Base-by-base conservation (phyloP, 2,329 filamentous ascomycete species). In the Aschersonia sp. region DNA sequence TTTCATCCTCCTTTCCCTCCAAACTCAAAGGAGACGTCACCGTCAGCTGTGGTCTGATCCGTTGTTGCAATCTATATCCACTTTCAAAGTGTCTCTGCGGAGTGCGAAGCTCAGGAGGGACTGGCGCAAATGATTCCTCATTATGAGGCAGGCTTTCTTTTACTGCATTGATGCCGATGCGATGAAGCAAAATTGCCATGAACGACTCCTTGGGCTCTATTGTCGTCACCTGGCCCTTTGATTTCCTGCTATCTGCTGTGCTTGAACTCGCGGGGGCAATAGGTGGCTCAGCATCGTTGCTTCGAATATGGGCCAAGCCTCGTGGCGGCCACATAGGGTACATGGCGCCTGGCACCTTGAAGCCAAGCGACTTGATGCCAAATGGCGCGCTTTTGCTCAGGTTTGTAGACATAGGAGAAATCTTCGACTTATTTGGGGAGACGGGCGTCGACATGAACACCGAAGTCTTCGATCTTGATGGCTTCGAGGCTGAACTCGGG, bases 291-390 rank as follows among this genome's bases (percentile, higher is more conserved):
- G 7, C n/a, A 11, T 53, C 54, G 37, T 55, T 48, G 5, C 74
- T 79, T 47, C 81, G 74, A 41, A 88, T 64, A 59, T 87, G 84
- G 1, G 71, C 64, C 58, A 77, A 78, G 6, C 70, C 82, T 52
- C 72, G 71, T 45, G 76, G 73, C 39, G 86, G 86, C 82, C 85
- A 92, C n/a, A 77, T 69, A 4, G 85, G 76, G 47, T 84, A 71
- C 51, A 70, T 67, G 7, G 81, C 71, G 2, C 83, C 84, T 0
- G 81, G 77, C n/a, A 83, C 70, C 55, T 77, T 86, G 5, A 77
- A 56, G 0, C 66, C 68, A 4, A 61, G 55, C 5, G 67, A 66
- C 47, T 64, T 71, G 30, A 61, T 56, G 4, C 73, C 70, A 50
- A 74, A 71, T 10, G 66, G 63, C 0, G 69, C 65, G 12, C 65